Conservation (phyloP, 73 alveolate species). For the Tetrahymena elliotti region DNA sequence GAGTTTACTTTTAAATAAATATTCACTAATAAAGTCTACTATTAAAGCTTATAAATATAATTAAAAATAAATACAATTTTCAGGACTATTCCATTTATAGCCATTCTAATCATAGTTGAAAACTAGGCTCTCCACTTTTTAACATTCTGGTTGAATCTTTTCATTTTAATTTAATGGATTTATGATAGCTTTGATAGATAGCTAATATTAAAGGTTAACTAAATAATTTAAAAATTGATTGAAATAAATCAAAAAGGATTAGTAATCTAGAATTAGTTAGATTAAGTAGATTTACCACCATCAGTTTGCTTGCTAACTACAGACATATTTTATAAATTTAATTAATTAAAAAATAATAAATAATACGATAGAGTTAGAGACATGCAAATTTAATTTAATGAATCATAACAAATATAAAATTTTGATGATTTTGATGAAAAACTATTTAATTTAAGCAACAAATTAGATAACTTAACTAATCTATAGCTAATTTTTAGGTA, state of each 20-base stretch:
- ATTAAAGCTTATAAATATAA: background rate
- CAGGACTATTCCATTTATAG: background rate
- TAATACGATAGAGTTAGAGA: background rate
- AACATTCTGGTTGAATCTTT: background rate
- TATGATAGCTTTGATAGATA: background rate
- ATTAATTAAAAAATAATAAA: too few species aligned
- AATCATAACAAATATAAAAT: too few species aligned
- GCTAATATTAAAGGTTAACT: too few species aligned
- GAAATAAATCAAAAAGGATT: background rate
- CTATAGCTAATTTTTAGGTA: background rate
- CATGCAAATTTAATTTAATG: background rate
- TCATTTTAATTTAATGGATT: background rate
- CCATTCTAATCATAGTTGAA: background rate
- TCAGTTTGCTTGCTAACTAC: background rate
- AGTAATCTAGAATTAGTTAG: too few species aligned
- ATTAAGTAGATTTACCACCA: background rate
- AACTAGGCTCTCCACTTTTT: background rate
- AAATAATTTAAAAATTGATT: background rate
- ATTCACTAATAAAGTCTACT: too few species aligned
- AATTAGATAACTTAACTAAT: too few species aligned
- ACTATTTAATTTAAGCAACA: background rate
- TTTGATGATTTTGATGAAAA: background rate
- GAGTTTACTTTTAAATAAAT: too few species aligned
- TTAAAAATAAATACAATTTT: too few species aligned
- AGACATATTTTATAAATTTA: background rate